Evolutionary conservation across 768 basidiomycete genomes (phyloP).

Genomic region (Boletellus sp.): DNA sequence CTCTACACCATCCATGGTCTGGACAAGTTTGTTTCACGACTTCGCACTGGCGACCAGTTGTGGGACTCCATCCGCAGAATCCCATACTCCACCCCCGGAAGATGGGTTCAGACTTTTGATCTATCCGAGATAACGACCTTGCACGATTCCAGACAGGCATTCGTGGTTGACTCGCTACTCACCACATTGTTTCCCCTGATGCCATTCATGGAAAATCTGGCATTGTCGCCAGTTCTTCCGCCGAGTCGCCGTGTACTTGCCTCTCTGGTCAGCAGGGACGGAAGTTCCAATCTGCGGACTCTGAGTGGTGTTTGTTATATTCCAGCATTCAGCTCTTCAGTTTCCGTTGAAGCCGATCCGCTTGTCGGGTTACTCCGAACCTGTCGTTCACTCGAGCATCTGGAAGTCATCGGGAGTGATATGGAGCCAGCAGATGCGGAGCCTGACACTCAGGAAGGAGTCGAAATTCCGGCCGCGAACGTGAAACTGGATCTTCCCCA

Average conservation of each 20-base stretch:
- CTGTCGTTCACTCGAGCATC: constrained; percentile 55
- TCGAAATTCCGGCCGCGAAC: constrained; percentile 23
- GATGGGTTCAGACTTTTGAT: constrained; percentile 80
- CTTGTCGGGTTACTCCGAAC: constrained; percentile 54
- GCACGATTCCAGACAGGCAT: constrained; percentile 43
- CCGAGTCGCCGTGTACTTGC: constrained; percentile 58
- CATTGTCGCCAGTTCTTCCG: constrained; percentile 52
- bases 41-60: constrained; percentile 62
- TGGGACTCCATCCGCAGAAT: constrained; percentile 91
- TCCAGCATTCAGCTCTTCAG: constrained; percentile 27
- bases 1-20: constrained; percentile 44
- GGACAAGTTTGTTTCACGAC: constrained; percentile 52
- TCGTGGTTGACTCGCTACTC: constrained; percentile 60
- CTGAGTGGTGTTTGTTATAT: constrained; percentile 57
- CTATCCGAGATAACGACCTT: constrained; percentile 50
- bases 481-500: constrained; percentile 50
- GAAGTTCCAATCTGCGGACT: constrained; percentile 43
- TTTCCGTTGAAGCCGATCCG: constrained; percentile 42
- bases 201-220: constrained; percentile 57
- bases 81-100: constrained; percentile 81
- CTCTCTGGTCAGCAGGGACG: constrained; percentile 51
- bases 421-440: constrained; percentile 52
- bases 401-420: constrained; percentile 62
- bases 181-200: constrained; percentile 61
- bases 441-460: constrained; percentile 18